Evolutionary conservation across 2,329 filamentous ascomycete species (phyloP), one percentile per base, ranked within the genome.

Genomic region (Aureobasidium melanogenum): DNA sequence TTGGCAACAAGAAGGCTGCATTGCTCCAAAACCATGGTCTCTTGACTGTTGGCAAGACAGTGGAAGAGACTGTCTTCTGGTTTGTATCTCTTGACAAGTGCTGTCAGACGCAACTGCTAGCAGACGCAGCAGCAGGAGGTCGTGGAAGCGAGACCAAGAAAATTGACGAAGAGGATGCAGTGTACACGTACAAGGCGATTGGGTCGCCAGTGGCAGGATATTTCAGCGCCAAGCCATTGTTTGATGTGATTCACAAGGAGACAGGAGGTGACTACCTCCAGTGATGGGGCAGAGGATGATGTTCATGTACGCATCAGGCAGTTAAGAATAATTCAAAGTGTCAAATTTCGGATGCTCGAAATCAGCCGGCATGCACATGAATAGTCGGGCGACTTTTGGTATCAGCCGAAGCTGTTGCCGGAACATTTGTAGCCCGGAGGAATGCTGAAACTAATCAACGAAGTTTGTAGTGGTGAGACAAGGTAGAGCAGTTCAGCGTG

Each of bases 171-270:
- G 83, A 84, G 56, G 87, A 91, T 70, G 88, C 88, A 1, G 75
- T 71, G 17, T 88, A 82, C 67, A 91, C 88, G 0, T 85, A 83
- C 67, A 83, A 86, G 72, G 80, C 82, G 0, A 77, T 90, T 3
- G 88, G 88, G 0, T 81, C 77, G 0, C 77, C 81, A 17, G 68
- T 71, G 36, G 85, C 83, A 0, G 88, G 88, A 0, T 90, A 82
- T 79, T 91, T 91, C 69, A 84, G 80, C 67, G 88, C 85, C 6
- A 86, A 85, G 75, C 87, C 88, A 17, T 67, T 86, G 64, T 91
- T 91, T 74, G 87, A 89, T 75, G 74, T 89, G 43, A 82, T 88
- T 64, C 81, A 86, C 67, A 80, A 80, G 69, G 83, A 87, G 74
- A 82, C 80, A 2, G 75, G 75, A 24, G 82, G 81, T 1, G 80